A percentile compares a stretch with the other conserved stretches of the same genome.
These are phyloP conservation scores for Afroboletus lepidellus DNA, from an alignment of 1,284 basidiomycete species.

Conservation along the genomic window DNA sequence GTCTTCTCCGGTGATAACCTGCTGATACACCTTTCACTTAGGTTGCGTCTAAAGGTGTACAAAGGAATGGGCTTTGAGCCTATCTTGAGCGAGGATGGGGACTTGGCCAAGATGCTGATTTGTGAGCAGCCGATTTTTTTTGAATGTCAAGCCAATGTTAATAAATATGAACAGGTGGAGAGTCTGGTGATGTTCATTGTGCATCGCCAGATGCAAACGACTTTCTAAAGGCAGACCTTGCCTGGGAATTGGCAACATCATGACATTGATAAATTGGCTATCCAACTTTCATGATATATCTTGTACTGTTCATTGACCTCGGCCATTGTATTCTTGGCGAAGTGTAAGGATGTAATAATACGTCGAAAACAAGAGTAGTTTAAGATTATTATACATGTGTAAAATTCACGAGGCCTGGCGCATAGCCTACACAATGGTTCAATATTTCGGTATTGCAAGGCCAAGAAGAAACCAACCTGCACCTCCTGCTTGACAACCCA, in stretches of 20 bases:
- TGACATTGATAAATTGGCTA: constrained; percentile 30
- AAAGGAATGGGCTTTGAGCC: constrained; percentile 71
- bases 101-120: constrained; percentile 60
- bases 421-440: constrained; percentile 10
- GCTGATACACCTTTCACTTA: constrained; percentile 30
- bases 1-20: not conserved
- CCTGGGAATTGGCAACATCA: constrained; percentile 61
- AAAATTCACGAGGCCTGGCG: constrained; percentile 9
- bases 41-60: constrained; percentile 64
- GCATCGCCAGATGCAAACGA: constrained; percentile 34
- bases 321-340: not conserved
- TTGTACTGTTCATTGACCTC: not conserved
- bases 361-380: not conserved
- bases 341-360: constrained; percentile 13
- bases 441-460: not conserved
- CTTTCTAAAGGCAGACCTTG: constrained; percentile 37
- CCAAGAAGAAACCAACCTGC: constrained; percentile 28
- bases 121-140: constrained; percentile 43
- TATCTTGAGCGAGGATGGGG: constrained; percentile 50
- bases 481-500: constrained; percentile 61
- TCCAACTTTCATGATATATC: not conserved
- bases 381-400: constrained; percentile 2
- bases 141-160: not conserved
- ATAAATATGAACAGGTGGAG: constrained; percentile 42
- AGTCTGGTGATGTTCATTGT: constrained; percentile 60